Evolutionary conservation across 768 basidiomycete species (phyloP).

Genomic region (Exidia glandulosa): DNA sequence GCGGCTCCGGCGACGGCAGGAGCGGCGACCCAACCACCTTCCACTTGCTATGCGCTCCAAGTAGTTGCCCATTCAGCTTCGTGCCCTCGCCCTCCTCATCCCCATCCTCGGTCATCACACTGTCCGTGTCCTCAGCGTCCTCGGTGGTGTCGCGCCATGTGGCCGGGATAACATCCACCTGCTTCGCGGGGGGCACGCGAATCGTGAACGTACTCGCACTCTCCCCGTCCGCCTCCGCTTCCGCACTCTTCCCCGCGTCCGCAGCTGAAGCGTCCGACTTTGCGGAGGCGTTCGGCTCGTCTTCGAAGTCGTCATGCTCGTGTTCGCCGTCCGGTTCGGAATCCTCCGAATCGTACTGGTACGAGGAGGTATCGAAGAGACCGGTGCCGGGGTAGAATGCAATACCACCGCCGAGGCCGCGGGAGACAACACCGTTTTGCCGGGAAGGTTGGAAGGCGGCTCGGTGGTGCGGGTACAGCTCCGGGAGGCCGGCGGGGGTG

Average conservation of each 20-base stretch:
- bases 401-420: neutral
- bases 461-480: slow-evolving; percentile 60
- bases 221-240: neutral
- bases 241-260: neutral
- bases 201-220: neutral
- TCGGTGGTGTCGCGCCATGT: neutral
- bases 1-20: neutral
- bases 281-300: neutral
- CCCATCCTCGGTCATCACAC: neutral
- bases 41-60: neutral
- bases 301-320: neutral
- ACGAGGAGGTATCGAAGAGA: neutral
- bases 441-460: neutral
- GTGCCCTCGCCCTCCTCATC: neutral
- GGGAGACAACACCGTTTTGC: neutral
- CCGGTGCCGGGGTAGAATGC: neutral
- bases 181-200: neutral
- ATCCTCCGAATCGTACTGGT: slow-evolving; percentile 7
- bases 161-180: neutral
- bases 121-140: neutral
- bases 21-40: neutral
- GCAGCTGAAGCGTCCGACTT: neutral
- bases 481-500: slow-evolving; percentile 67
- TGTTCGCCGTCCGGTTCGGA: neutral
- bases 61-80: neutral